Evolutionary conservation across 495 filamentous ascomycete species (phyloP), one percentile per base, ranked within the genome.

Genomic region (Hyaloscypha bicolor): DNA sequence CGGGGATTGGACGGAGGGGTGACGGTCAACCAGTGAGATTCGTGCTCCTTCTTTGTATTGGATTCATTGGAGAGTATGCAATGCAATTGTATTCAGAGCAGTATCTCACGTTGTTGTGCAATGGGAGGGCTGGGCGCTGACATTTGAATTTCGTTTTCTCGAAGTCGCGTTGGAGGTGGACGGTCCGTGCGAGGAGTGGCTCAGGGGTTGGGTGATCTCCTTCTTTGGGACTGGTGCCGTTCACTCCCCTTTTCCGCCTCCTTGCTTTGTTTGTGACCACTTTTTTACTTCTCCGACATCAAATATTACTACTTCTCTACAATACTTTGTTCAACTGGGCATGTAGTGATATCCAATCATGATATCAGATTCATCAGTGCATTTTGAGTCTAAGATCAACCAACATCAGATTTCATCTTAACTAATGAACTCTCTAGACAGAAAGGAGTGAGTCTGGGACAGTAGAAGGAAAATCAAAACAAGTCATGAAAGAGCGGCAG

Each of bases 121-220:
- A 19, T 48, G 53, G 21, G 21, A 56, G 9, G 9, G 29, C 9
- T 56, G 5, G 53, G 8, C 53, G 21, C 53, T 56, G 22, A 56
- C 9, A 31, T 31, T 16, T 56, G 53, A 29, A 56, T 56, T 29
- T 56, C 29, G 9, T 56, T 56, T 25, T 56, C 53, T 56, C 9
- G 53, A 56, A 56, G 53, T 56, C 29, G 53, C 22, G 53, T 56
- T 29, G 53, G 53, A 56, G 29, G 53, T 56, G 29, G 53, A 56
- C 9, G 53, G 53, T 56, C 53, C 53, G 53, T 56, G 53, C 53
- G 53, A 56, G 21, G 53, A 56, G 6, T 11, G 12, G 29, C 53
- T 56, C 53, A 56, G 53, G 53, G 53, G 53, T 30, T 56, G 4
- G 53, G n/a, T 29, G 53, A 56, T 56, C 53, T 48, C 42, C 42